A percentile compares a stretch with the other conserved stretches of the same genome.
These are phyloP conservation scores for Suillus subaureus DNA, from an alignment of 768 basidiomycete species.

Conservation along the genomic window DNA sequence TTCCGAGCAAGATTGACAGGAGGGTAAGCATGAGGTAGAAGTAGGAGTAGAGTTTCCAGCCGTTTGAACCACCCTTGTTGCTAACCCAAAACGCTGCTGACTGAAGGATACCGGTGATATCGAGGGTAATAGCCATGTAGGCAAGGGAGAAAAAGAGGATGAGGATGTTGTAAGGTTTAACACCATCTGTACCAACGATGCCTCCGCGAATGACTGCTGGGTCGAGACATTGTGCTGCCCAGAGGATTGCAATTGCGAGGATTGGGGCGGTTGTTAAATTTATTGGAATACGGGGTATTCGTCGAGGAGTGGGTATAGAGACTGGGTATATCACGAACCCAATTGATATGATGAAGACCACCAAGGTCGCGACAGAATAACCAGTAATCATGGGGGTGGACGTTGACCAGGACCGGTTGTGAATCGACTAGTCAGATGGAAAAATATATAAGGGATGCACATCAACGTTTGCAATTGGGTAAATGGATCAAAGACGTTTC, in stretches of 20 bases:
- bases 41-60: slow-evolving; percentile 72
- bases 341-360: slow-evolving; percentile 56
- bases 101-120: slow-evolving; percentile 84
- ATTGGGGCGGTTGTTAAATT: slow-evolving; percentile 59
- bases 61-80: slow-evolving; percentile 72
- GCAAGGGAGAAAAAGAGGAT: slow-evolving; percentile 91
- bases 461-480: too few species aligned
- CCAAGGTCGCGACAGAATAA: slow-evolving; percentile 49
- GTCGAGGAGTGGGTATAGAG: slow-evolving; percentile 40
- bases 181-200: slow-evolving; percentile 76
- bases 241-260: slow-evolving; percentile 50
- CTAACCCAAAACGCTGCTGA: slow-evolving; percentile 90
- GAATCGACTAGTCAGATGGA: too few species aligned
- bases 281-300: slow-evolving; percentile 38
- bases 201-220: slow-evolving; percentile 62
- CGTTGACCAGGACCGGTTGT: too few species aligned
- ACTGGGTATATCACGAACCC: slow-evolving; percentile 52
- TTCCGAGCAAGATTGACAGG: slow-evolving; percentile 82
- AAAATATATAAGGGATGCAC: too few species aligned
- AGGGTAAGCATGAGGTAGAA: slow-evolving; percentile 84
- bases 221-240: slow-evolving; percentile 57
- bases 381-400: slow-evolving; percentile 39
- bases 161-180: slow-evolving; percentile 92
- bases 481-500: too few species aligned
- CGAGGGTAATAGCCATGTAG: slow-evolving; percentile 91